Evolutionary conservation across 176 grass and related monocot species (phyloP), one percentile per base, ranked within the genome.

Genomic region (Bolboschoenus planiculmis): DNA sequence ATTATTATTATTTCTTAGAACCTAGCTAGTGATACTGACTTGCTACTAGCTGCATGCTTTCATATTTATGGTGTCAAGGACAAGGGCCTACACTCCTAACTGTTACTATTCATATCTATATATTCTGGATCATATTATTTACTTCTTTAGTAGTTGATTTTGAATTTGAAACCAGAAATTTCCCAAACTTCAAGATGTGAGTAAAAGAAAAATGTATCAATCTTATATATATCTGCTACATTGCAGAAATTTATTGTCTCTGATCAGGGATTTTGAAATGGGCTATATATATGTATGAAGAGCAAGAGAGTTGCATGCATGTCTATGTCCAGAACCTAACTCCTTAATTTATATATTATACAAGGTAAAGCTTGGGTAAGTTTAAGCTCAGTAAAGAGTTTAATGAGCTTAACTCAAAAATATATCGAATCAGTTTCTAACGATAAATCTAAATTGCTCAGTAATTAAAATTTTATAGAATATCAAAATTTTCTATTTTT

Each of bases 21-120:
- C 26, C 44, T 77, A 75, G 42, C n/a, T 75, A 77, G 26, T 77
- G 43, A 77, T 77, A 33, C 46, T 51, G 44, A 77, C 43, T n/a
- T 13, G 14, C 50, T 50, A 51, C 1, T 77, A 77, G 72, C 72
- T 77, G 46, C n/a, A n/a, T n/a, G n/a, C 72, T 77, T 53, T 77
- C 44, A 53, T 77, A 77, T 77, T 77, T 77, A 27, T 53, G 24
- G 72, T 53, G 24, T 20, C 44, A 46, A 72, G 68, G 35, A 77
- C 26, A 53, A 53, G 72, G 44, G 16, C 46, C 40, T 77, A 51
- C 46, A 33, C 46, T 31, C 23, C 59, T 14, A 53, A 62, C 27
- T 77, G 72, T 31, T 7, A 77, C 24, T n/a, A n/a, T n/a, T n/a
- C n/a, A n/a, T n/a, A n/a, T n/a, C n/a, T n/a, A n/a, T n/a, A n/a